Conservation (phyloP, 1,139 yeast genomes). For the Pneumocystis carinii region DNA sequence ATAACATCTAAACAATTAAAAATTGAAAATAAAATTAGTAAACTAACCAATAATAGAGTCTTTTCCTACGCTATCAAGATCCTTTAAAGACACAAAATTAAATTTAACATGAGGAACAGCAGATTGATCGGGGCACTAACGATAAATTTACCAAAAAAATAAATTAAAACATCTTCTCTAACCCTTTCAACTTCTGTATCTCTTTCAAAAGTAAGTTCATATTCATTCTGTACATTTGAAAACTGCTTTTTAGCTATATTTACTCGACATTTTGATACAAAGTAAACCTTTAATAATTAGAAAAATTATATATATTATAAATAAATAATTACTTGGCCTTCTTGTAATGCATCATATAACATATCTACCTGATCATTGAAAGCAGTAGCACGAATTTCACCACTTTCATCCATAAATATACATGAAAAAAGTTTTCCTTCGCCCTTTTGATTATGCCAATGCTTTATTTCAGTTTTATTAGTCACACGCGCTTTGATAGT, state of each 20-base stretch:
- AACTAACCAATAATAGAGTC: slow-evolving; percentile 33
- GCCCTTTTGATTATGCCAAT: slow-evolving; percentile 76
- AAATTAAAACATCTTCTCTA: background rate
- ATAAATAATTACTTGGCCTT: slow-evolving; percentile 39
- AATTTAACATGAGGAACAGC: slow-evolving; percentile 65
- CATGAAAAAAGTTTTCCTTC: slow-evolving; percentile 84
- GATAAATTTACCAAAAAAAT: background rate
- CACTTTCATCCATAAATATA: slow-evolving; percentile 82
- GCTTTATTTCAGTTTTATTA: slow-evolving; percentile 71
- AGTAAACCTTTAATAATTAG: slow-evolving; percentile 38
- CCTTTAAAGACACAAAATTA: slow-evolving; percentile 56
- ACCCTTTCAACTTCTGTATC: slow-evolving; percentile 56
- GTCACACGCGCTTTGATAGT: slow-evolving; percentile 85
- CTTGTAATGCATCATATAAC: slow-evolving; percentile 59
- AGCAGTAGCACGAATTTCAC: slow-evolving; percentile 92
- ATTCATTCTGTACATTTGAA: slow-evolving; percentile 71
- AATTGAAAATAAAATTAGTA: background rate
- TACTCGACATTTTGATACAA: slow-evolving; percentile 66
- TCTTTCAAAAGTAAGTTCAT: slow-evolving; percentile 69
- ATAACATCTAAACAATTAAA: slow-evolving; percentile 46
- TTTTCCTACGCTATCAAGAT: slow-evolving; percentile 51
- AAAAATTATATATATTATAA: background rate
- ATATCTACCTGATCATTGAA: slow-evolving; percentile 78
- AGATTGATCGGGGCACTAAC: slow-evolving; percentile 38
- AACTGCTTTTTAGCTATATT: slow-evolving; percentile 76